Percentiles rank a stretch among this genome's conserved stretches.
phyloP scores from a whole-genome alignment of 768 basidiomycete genomes.

The Suillus americanus region DNA sequence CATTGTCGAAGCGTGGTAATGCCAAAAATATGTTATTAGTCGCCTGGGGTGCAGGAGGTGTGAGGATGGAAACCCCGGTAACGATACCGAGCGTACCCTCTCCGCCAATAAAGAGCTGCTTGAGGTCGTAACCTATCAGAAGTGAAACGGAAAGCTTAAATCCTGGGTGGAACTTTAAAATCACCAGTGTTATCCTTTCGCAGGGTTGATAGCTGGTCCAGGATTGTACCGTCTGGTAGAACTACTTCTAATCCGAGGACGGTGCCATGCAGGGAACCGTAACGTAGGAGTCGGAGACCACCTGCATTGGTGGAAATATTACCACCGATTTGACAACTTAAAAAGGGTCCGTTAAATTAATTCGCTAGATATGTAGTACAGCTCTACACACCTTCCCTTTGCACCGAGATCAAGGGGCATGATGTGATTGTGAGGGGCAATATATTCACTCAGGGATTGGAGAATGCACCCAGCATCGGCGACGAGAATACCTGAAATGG shows the following conservation, averaged over 20 bases:
- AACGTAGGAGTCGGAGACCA: conserved; percentile 90
- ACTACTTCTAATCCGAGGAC: conserved; percentile 97
- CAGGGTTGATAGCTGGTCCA: conserved; percentile 85
- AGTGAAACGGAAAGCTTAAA: neutral
- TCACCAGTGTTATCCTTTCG: conserved; percentile 97
- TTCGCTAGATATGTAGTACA: neutral
- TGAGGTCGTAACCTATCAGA: conserved; percentile 88
- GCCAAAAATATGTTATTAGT: conserved; percentile 92
- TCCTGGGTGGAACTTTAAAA: conserved; percentile 19
- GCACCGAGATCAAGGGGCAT: conserved; percentile 96
- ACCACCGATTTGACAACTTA: conserved; percentile 95
- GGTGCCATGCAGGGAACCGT: conserved; percentile 92
- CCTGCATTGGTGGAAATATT: conserved; percentile 98
- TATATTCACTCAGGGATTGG: conserved; percentile 81
- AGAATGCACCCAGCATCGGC: conserved; percentile 95
- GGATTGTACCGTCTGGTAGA: conserved; percentile 87
- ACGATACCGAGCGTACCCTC: conserved; percentile 97
- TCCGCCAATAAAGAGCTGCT: conserved; percentile 96
- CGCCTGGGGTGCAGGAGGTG: conserved; percentile 78
- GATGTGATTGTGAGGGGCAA: conserved; percentile 87
- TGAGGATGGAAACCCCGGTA: conserved; percentile 92
- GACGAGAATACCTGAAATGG: conserved; percentile 73
- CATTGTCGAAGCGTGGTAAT: conserved; percentile 81
- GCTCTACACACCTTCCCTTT: conserved; percentile 75
- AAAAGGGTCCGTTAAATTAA: conserved; percentile 7